Percentiles rank a stretch among this genome's conserved stretches.
Evolutionary conservation across 352 stramenopile species (phyloP).

Genomic region (Phytophthora citricola): DNA sequence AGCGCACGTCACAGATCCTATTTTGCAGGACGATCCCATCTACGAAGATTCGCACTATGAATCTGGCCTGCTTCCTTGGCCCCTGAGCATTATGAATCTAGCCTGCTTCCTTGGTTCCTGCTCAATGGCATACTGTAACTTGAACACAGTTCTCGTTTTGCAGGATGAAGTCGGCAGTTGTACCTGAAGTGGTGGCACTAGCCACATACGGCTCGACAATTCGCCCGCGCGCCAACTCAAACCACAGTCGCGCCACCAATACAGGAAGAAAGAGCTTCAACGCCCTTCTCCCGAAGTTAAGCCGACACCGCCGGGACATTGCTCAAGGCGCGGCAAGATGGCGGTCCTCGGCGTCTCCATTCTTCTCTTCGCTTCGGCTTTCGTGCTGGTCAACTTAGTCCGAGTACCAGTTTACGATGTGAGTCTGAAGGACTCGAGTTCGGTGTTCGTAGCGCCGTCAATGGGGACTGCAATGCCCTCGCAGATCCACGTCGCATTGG

Average conservation of each 20-base stretch:
- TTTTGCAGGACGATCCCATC: constrained; percentile 11
- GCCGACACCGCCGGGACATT: constrained; percentile 4
- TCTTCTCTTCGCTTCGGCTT: constrained; percentile 26
- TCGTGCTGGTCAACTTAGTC: constrained; percentile 28
- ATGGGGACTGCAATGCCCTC: constrained; percentile 29
- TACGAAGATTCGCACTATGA: constrained; percentile 29
- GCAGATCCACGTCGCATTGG: constrained; percentile 61
- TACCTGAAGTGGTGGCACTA: constrained; percentile 5
- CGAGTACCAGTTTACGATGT: constrained; percentile 36
- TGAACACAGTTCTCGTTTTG: constrained; percentile 7
- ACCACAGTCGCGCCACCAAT: constrained; percentile 20
- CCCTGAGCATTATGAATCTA: neutral
- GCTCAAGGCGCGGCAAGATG: constrained; percentile 21
- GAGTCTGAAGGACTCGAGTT: constrained; percentile 1
- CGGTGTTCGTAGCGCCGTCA: constrained; percentile 3
- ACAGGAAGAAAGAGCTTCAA: constrained; percentile 2
- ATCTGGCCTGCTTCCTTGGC: constrained; percentile 3
- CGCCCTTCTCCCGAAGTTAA: constrained; percentile 7
- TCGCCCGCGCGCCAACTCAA: constrained; percentile 19
- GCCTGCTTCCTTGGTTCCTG: no score
- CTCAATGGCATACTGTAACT: no score
- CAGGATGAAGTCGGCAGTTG: constrained; percentile 20
- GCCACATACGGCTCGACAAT: constrained; percentile 25
- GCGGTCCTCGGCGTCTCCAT: constrained; percentile 16
- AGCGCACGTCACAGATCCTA: constrained; percentile 20